A percentile compares a stretch with the other conserved stretches of the same genome.
phyloP scores from a whole-genome alignment of 2,329 filamentous ascomycete genomes.

The Cercospora beticola region DNA sequence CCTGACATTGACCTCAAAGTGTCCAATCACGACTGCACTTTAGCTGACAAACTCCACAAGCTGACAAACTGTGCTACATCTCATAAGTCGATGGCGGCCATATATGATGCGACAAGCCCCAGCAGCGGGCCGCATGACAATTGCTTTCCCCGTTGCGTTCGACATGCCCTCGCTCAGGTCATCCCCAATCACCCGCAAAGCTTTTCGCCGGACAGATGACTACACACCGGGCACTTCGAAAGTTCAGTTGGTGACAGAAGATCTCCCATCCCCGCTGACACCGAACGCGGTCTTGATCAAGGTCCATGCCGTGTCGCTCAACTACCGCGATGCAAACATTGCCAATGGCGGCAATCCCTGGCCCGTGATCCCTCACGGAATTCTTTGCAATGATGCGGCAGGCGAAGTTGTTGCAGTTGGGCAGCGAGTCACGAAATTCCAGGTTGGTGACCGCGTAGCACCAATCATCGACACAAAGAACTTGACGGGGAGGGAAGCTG shows the following conservation, averaged over 20 bases:
- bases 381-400: conserved; percentile 39
- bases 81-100: not conserved
- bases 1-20: not conserved
- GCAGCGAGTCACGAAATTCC: conserved; percentile 21
- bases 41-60: not conserved
- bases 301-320: conserved; percentile 52
- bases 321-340: conserved; percentile 51
- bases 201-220: conserved; percentile 39
- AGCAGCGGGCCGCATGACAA: not conserved
- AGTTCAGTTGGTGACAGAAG: conserved; percentile 20
- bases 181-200: conserved; percentile 26
- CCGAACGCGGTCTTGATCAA: conserved; percentile 50
- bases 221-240: conserved; percentile 26
- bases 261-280: conserved; percentile 25
- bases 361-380: conserved; percentile 31
- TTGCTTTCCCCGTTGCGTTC: not conserved
- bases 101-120: not conserved
- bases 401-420: conserved; percentile 31
- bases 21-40: not conserved
- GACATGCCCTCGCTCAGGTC: not conserved
- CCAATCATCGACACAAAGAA: conserved; percentile 44
- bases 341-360: conserved; percentile 36
- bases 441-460: conserved; percentile 27
- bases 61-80: not conserved
- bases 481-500: conserved; percentile 41